A percentile compares a stretch with the other conserved stretches of the same genome.
phyloP scores from a whole-genome alignment of 371 early-diverging fungal species.

The Mucor plumbeus region DNA sequence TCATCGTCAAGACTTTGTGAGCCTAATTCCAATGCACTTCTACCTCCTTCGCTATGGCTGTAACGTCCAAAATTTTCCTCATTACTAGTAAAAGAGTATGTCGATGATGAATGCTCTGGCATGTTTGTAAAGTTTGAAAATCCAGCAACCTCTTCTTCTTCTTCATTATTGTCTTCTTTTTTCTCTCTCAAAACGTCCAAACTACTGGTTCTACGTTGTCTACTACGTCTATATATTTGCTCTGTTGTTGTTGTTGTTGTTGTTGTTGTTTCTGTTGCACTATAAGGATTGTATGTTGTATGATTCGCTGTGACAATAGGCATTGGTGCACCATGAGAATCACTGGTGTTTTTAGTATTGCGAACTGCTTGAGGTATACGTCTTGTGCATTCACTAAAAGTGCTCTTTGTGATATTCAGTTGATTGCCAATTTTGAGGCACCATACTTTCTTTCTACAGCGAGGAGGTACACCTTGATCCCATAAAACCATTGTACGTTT shows the following conservation, averaged over 20 bases:
- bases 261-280: background rate
- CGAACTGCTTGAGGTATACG: conserved; percentile 23
- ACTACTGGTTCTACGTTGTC: conserved; percentile 49
- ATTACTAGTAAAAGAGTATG: conserved; percentile 10
- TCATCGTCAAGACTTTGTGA: conserved; percentile 8
- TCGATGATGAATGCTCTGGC: conserved; percentile 8
- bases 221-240: conserved; percentile 1
- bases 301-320: conserved; percentile 1
- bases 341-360: background rate
- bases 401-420: conserved; percentile 37
- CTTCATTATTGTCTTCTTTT: conserved; percentile 22
- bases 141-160: conserved; percentile 11
- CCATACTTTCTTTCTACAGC: conserved; percentile 54
- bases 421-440: conserved; percentile 48
- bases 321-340: conserved; percentile 10
- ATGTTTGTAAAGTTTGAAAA: conserved; percentile 6
- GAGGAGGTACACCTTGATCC: conserved; percentile 53
- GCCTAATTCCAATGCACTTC: conserved; percentile 23
- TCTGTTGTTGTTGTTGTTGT: background rate
- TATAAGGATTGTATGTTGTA: conserved; percentile 1
- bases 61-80: background rate
- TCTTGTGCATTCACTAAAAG: conserved; percentile 22
- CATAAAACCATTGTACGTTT: conserved; percentile 42
- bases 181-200: conserved; percentile 46
- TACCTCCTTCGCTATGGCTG: conserved; percentile 8